phyloP scores from a whole-genome alignment of 2,329 filamentous ascomycete genomes.

The Didymella lethalis region DNA sequence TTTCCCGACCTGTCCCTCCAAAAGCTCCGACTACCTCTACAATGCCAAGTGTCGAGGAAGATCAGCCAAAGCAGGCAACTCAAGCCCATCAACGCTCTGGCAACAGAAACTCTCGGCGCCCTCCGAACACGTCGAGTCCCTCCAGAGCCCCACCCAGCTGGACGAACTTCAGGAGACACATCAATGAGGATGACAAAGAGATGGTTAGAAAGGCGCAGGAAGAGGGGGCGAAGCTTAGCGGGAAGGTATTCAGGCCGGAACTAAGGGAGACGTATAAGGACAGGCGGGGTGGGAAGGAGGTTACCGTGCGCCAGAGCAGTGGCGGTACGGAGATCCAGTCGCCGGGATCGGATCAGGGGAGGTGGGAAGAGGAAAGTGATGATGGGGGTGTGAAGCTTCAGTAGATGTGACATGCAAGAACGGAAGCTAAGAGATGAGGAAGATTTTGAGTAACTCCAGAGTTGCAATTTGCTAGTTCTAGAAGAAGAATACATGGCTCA shows the following conservation, averaged over 20 bases:
- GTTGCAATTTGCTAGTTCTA: not conserved
- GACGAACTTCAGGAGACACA: constrained; percentile 13
- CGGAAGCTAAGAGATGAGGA: not conserved
- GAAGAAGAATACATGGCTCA: not conserved
- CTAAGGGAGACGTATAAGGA: constrained; percentile 16
- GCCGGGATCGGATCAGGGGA: not conserved
- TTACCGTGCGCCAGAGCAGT: not conserved
- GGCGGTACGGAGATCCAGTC: not conserved
- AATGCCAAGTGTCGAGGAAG: not conserved
- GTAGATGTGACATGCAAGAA: not conserved
- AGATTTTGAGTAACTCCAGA: not conserved
- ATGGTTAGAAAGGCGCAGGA: not conserved
- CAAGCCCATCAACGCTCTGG: too few relatives aligned
- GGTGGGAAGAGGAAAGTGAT: not conserved
- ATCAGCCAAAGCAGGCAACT: not conserved
- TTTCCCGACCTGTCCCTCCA: not conserved
- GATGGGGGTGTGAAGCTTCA: not conserved
- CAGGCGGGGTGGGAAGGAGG: constrained; percentile 3
- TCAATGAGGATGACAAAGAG: constrained; percentile 8
- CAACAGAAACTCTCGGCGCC: not conserved
- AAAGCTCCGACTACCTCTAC: not conserved
- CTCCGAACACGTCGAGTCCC: not conserved
- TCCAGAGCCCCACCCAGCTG: not conserved
- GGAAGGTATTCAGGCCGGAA: constrained; percentile 9
- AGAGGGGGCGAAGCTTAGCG: not conserved